Evolutionary conservation across 1,284 basidiomycete genomes (phyloP), one percentile per base, ranked within the genome.

Genomic region (Ceratobasidium sp.): DNA sequence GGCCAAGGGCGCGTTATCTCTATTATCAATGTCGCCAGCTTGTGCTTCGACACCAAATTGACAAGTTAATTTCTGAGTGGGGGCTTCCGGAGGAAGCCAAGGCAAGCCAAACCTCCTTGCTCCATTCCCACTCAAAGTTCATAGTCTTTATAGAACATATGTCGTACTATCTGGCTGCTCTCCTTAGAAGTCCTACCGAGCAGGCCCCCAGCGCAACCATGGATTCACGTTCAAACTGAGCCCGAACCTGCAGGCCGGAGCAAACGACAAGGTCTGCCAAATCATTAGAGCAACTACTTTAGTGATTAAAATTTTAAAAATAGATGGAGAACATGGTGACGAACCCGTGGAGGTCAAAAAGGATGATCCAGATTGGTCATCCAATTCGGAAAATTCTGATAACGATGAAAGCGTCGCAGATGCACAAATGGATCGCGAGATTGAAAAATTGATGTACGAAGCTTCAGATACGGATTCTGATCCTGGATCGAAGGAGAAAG

Each of bases 21-120:
- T 92, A 92, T 76, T 89, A 92, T 74, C 89, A 95, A 75, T 92
- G 90, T 75, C 82, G 92, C 42, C 94, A 96, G 78, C 81, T 93
- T 0, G 81, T 95, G 64, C 81, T 96, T 8, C 84, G 93, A 16
- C 86, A 88, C 76, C 94, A 96, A 79, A 81, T 92, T 2, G 81
- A 82, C 6, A 85, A 86, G n/a, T 79, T 96, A 56, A 83, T 78
- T 5, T 77, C 80, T 25, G 76, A 89, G 3, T 96, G 94, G 94
- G 78, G 82, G 14, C 81, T 96, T 7, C 92, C 93, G 7, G 79
- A 85, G 0, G 89, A 91, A 74, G 91, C 92, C 75, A 94, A 95
- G 86, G 94, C 92, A 67, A 62, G 83, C 51, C 38, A 2, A 28
- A 21, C 16, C 3, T 40, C 63, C 23, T 28, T 36, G 18, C 12